Conservation (phyloP, 2,329 filamentous ascomycete genomes). For the Fusarium foetens region DNA sequence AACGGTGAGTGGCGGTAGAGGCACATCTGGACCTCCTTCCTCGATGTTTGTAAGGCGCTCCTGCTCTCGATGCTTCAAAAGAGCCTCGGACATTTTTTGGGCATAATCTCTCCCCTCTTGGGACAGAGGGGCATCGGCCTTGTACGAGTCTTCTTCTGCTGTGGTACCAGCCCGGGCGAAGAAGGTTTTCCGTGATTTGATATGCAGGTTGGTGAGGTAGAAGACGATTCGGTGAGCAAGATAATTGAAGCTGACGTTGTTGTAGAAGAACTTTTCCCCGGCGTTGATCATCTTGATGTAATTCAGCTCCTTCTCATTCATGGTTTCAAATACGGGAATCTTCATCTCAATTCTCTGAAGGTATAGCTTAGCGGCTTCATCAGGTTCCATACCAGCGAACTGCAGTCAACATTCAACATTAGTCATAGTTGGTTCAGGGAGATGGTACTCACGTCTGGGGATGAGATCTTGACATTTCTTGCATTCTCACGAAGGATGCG, state of each 20-base stretch:
- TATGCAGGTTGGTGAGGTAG: conserved; percentile 96
- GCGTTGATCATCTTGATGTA: conserved; percentile 99
- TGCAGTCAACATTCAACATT: conserved; percentile 47
- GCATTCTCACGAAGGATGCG: conserved; percentile 96
- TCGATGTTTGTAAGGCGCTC: conserved; percentile 78
- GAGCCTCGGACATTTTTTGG: conserved; percentile 83
- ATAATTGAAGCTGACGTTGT: conserved; percentile 97
- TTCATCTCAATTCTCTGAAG: conserved; percentile 88
- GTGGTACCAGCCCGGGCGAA: conserved; percentile 90
- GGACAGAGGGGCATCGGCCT: conserved; percentile 86
- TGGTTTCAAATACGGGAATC: conserved; percentile 96
- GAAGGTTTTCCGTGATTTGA: conserved; percentile 93
- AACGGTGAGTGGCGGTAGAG: conserved; percentile 83
- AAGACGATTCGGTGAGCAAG: conserved; percentile 97
- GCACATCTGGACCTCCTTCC: conserved; percentile 72
- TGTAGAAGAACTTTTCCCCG: conserved; percentile 90
- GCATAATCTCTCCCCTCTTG: conserved; percentile 84
- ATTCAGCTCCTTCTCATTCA: conserved; percentile 93
- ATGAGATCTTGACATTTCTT: conserved; percentile 96
- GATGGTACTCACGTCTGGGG: conserved; percentile 77
- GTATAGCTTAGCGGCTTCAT: conserved; percentile 93
- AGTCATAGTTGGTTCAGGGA: background rate
- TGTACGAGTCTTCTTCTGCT: conserved; percentile 90
- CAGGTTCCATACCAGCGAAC: conserved; percentile 91
- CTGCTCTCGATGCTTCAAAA: conserved; percentile 84